Evolutionary conservation across 179 eudicot species (phyloP), one percentile per base, ranked within the genome.

Genomic region (Spinacia oleracea): DNA sequence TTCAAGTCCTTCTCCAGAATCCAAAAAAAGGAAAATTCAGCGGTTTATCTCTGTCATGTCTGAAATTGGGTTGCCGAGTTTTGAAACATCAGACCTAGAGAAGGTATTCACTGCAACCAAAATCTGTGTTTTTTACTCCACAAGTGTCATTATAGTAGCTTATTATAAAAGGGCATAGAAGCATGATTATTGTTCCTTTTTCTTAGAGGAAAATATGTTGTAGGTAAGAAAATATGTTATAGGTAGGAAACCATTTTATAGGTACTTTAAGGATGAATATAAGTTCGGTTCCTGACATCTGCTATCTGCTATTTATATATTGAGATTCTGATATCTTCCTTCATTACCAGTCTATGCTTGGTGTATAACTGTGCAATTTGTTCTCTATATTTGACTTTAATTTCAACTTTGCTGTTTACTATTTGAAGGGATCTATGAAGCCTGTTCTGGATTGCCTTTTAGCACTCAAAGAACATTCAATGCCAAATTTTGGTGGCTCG

Each of bases 371-470:
- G 72, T 40, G 31, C 23, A 70, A 45, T 58, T 14, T 75, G n/a
- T 73, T 34, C 48, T 50, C 74, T 53, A 31, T 56, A 31, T 59
- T 40, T 7, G 27, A 67, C 7, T 65, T 56, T 51, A 14, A 9
- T 34, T 69, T 69, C 35, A 32, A 3, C 53, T 7, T 65, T 63
- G 43, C 46, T 42, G 40, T 77, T 43, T 55, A 46, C 34, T 65
- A 73, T 74, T 58, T 85, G 78, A 86, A 95, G 98, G 98, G 98
- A 70, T 86, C 94, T 20, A 91, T 96, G 93, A 96, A 83, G 83
- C 89, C 83, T 46, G 93, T 93, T 10, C 62, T 90, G 80, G 97
- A 96, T 74, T 91, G 96, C 86, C 93, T 96, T 77, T 69, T 88
- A 75, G 90, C 91, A 42, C 92, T 96, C 27, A 89, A 85, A 81